Base-by-base conservation (phyloP, 331 rosid species). In the Prunus yedoensis region DNA sequence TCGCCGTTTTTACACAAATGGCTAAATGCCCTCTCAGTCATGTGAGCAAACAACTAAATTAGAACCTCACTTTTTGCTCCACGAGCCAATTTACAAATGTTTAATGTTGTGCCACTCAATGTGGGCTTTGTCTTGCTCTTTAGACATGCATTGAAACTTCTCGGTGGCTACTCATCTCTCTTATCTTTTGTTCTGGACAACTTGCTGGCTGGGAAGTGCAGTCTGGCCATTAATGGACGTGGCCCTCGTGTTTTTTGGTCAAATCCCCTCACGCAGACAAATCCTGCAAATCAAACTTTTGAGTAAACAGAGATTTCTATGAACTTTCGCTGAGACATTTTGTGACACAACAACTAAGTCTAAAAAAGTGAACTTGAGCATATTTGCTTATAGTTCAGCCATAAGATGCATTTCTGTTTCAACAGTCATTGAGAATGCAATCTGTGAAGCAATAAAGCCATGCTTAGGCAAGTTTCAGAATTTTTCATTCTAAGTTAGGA, bases 251-350 rank as follows among this genome's bases (percentile, higher is more conserved):
- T 60, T 84, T 68, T 69, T 59, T 82, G 81, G 72, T 96, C 96
- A 83, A 93, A 96, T 28, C 98, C 99, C 45, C 99, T 87, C 74
- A 96, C 98, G 68, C 98, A 96, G 35, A 96, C 93, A 80, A 74
- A 87, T 30, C 99, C 98, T 96, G 90, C 88, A 89, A 83, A 68
- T 47, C 68, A 70, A 68, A 25, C 8, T 43, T 72, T 56, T 82
- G 4, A 75, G 78, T 65, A 75, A 77, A 46, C 21, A 66, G 17
- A 49, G 27, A 47, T 49, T 73, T 30, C 41, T 8, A 14, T 25
- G 70, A 61, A 30, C 28, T 46, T 27, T 20, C 49, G 21, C 3
- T 9, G 46, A 43, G n/a, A 8, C 76, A 43, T 10, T 59, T n/a
- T 3, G 21, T 46, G 32, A 4, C 50, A 49, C 30, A 74, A 61